Percentiles rank a stretch among this genome's conserved stretches.
These are phyloP conservation scores for Diphasiastrum complanatum DNA, from an alignment of 83 land plant species.

Conservation along the genomic window DNA sequence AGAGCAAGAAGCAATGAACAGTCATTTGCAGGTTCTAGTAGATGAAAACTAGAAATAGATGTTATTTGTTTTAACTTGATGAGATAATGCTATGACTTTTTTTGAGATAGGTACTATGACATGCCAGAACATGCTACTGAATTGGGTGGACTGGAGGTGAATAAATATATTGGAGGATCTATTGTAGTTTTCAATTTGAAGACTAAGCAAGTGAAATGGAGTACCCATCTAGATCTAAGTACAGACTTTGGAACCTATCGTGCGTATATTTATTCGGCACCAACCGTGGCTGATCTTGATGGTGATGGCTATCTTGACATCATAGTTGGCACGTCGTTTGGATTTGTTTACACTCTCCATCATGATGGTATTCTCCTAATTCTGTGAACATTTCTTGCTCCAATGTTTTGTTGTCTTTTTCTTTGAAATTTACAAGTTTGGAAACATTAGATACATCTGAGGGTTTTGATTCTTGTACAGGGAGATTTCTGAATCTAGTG, in stretches of 20 bases:
- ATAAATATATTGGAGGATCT: slow-evolving; percentile 81
- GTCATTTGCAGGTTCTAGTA: too few relatives aligned
- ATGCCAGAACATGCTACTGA: slow-evolving; percentile 66
- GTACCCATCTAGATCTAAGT: slow-evolving; percentile 62
- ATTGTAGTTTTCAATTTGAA: slow-evolving; percentile 91
- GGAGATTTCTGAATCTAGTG: too few relatives aligned
- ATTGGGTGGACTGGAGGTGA: slow-evolving; percentile 68
- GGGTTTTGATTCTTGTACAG: too few relatives aligned
- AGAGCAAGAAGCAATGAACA: too few relatives aligned
- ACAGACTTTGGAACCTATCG: slow-evolving; percentile 72
- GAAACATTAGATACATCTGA: too few relatives aligned
- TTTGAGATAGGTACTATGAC: slow-evolving; percentile 72
- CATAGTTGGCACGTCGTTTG: slow-evolving; percentile 85
- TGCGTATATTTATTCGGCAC: slow-evolving; percentile 91
- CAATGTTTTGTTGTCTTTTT: slow-evolving; percentile 1
- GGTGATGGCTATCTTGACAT: slow-evolving; percentile 91
- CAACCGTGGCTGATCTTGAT: slow-evolving; percentile 88
- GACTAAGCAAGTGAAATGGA: slow-evolving; percentile 97
- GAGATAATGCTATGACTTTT: too few relatives aligned
- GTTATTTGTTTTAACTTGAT: too few relatives aligned
- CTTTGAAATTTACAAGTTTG: too few relatives aligned
- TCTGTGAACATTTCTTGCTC: not conserved
- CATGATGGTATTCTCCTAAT: slow-evolving; percentile 52
- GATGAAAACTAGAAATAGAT: too few relatives aligned
- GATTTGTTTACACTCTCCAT: slow-evolving; percentile 80